Evolutionary conservation across 2,329 filamentous ascomycete genomes (phyloP), one percentile per base, ranked within the genome.

Genomic region (Penicillium griseofulvum): DNA sequence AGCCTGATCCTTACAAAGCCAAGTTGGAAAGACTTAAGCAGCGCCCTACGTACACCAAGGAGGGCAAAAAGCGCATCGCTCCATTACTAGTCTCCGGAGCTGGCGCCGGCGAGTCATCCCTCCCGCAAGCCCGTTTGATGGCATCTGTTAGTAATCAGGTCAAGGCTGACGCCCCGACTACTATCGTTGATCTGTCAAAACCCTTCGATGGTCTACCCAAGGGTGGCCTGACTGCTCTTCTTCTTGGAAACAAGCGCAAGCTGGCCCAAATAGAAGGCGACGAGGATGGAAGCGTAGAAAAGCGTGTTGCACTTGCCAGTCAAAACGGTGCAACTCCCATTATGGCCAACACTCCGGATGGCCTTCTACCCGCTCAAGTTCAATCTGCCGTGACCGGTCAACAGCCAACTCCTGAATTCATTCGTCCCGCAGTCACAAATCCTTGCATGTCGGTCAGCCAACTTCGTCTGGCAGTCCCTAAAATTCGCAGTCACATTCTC

Each of bases 51-150:
- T 87, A 97, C 57, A 96, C 91, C 0, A 97, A 97, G 71, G 93
- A 99, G 62, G 94, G 94, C 29, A 97, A 94, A 76, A 99, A 99
- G 77, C 85, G 94, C 52, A 93, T 99, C 52, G 90, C 91, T 4
- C 94, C 94, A 1, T 80, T 99, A 60, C 81, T 99, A 12, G 90
- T 99, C 7, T 96, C 93, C 0, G 91, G 91, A 0, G 93, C 92
- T 9, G 91, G 90, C 2, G 89, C 88, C 1, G 90, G 90, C 11
- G 87, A 92, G 67, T 95, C 92, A 0, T 96, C 92, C 16, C 78
- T 97, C 12, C 93, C 93, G 1, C 90, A 96, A 68, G 89, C 91
- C 22, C 90, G 95, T 66, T 80, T 97, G 6, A 88, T 97, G 59
- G 90, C 91, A 34, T 85, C 90, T 12, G 86, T 85, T 10, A 83